phyloP scores from a whole-genome alignment of 345 rosid species.

The Triadica sebifera region DNA sequence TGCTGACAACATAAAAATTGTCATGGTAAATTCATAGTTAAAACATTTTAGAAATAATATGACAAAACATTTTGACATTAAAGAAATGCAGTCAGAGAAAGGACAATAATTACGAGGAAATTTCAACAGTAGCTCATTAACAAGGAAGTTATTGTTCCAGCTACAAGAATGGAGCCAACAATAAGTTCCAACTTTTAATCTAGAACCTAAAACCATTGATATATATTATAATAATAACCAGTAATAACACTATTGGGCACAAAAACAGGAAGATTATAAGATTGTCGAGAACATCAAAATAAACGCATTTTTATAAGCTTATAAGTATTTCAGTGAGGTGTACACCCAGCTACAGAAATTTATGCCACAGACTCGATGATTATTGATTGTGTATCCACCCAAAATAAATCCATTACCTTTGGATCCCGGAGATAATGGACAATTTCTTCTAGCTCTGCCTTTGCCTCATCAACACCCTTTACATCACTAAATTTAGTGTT shows the following conservation, averaged over 20 bases:
- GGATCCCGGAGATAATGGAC: conserved; percentile 98
- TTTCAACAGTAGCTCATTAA: background rate
- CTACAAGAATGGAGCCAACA: background rate
- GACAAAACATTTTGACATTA: background rate
- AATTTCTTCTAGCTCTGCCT: conserved; percentile 91
- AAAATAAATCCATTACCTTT: conserved; percentile 44
- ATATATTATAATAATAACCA: background rate
- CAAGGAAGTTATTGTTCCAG: background rate
- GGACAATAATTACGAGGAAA: background rate
- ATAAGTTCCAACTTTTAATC: background rate
- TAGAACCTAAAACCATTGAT: background rate
- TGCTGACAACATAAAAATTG: background rate
- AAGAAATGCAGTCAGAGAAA: background rate
- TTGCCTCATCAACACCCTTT: conserved; percentile 98
- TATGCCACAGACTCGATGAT: background rate
- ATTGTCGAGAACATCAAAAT: background rate
- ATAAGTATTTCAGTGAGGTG: background rate
- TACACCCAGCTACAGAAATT: background rate
- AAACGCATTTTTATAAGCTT: background rate
- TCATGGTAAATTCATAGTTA: background rate
- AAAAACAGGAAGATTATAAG: background rate
- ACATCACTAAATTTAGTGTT: conserved; percentile 89
- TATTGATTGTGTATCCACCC: background rate
- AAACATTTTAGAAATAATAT: background rate
- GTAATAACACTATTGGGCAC: background rate